Evolutionary conservation across 305 asterid species (phyloP).

Genomic region (Fraxinus sp.): DNA sequence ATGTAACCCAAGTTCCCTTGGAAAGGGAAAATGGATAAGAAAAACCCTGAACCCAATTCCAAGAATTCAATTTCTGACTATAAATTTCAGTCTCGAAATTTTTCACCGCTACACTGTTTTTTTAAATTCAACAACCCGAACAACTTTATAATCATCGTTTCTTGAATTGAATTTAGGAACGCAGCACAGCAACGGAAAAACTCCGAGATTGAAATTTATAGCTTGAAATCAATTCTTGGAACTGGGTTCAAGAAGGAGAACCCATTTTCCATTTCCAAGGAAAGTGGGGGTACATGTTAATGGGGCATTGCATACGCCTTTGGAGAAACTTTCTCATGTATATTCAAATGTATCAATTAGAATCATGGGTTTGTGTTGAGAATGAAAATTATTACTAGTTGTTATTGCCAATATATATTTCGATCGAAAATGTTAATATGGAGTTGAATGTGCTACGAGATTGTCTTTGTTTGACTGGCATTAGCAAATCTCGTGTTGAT

Average conservation of each 20-base stretch:
- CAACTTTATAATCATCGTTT: slow-evolving; percentile 49
- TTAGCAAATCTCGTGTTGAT: neutral
- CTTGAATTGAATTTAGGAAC: slow-evolving; percentile 26
- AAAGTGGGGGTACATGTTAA: slow-evolving; percentile 16
- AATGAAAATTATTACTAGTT: slow-evolving; percentile 15
- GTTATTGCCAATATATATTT: neutral
- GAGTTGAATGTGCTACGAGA: neutral
- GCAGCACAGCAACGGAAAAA: neutral
- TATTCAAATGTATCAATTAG: neutral
- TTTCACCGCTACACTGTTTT: neutral
- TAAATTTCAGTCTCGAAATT: neutral
- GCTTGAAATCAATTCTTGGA: slow-evolving; percentile 25
- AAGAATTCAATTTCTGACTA: slow-evolving; percentile 22
- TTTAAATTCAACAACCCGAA: slow-evolving; percentile 31
- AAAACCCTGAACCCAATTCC: slow-evolving; percentile 22
- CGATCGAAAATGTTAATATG: neutral
- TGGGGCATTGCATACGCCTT: slow-evolving; percentile 25
- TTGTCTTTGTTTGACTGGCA: neutral
- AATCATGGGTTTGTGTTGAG: slow-evolving; percentile 30
- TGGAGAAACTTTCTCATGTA: neutral
- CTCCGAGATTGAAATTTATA: slow-evolving; percentile 15
- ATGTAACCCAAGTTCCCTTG: slow-evolving; percentile 7
- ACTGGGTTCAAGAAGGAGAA: neutral
- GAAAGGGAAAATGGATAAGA: slow-evolving; percentile 4
- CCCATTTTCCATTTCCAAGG: neutral